These are phyloP conservation scores for Penicillium macrosclerotiorum DNA, from an alignment of 495 filamentous ascomycete species.

Conservation along the genomic window DNA sequence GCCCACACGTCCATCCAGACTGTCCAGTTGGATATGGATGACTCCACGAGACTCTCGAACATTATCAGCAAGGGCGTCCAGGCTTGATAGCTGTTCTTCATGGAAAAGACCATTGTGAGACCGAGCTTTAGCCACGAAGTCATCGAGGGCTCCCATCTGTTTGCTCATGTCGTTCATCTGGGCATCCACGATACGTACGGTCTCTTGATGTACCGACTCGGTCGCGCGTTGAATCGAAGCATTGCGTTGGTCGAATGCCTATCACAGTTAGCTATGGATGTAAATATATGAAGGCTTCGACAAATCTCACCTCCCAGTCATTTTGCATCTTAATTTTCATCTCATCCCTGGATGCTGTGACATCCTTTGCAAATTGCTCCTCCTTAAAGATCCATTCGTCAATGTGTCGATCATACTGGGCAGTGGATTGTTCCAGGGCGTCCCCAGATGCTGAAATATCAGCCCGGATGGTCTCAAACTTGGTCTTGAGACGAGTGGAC, in stretches of 20 bases:
- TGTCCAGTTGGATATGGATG: constrained; percentile 62
- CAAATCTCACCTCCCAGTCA: constrained; percentile 73
- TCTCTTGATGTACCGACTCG: constrained; percentile 87
- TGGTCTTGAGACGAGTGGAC: constrained; percentile 64
- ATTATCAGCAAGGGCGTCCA: constrained; percentile 58
- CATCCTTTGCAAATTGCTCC: constrained; percentile 63
- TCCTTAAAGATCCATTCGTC: constrained; percentile 72
- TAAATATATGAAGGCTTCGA: neutral
- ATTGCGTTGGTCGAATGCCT: constrained; percentile 78
- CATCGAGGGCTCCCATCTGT: constrained; percentile 86
- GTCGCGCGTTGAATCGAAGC: constrained; percentile 76
- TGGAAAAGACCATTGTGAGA: constrained; percentile 78
- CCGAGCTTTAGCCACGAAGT: constrained; percentile 81
- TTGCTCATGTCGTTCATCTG: constrained; percentile 82
- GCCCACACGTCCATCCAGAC: constrained; percentile 59
- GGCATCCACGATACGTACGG: constrained; percentile 81
- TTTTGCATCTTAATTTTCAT: constrained; percentile 79
- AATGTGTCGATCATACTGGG: constrained; percentile 67
- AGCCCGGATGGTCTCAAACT: constrained; percentile 57
- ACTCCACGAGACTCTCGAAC: constrained; percentile 69
- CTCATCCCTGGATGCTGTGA: constrained; percentile 67
- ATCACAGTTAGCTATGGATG: constrained; percentile 25
- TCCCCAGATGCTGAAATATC: constrained; percentile 61
- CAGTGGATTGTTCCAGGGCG: constrained; percentile 60
- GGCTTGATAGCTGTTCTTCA: constrained; percentile 58